Conservation (phyloP, 805 yeast genomes). For the Barnettozyma californica region DNA sequence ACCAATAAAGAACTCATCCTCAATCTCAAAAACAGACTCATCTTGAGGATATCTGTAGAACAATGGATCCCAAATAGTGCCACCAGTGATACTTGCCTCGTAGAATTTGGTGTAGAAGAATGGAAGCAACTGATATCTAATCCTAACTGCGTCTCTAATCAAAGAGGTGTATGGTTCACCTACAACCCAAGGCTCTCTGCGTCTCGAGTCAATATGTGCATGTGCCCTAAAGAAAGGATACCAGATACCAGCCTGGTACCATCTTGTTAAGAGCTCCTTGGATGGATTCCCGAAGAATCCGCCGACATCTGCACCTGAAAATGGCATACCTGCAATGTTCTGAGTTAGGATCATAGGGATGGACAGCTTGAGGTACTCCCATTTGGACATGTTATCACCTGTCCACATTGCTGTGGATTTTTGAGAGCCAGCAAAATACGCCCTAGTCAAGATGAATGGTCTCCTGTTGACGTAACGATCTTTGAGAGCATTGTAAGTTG, state of each 20-base stretch:
- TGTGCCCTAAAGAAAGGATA: slow-evolving; percentile 96
- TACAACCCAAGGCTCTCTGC: slow-evolving; percentile 89
- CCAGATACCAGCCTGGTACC: slow-evolving; percentile 96
- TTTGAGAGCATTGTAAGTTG: slow-evolving; percentile 64
- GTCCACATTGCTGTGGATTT: slow-evolving; percentile 94
- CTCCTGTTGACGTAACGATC: slow-evolving; percentile 50
- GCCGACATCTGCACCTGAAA: slow-evolving; percentile 94
- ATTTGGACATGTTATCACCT: slow-evolving; percentile 90
- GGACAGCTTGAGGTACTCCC: slow-evolving; percentile 80
- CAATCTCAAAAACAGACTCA: slow-evolving; percentile 49
- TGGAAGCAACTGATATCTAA: slow-evolving; percentile 77
- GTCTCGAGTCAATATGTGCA: slow-evolving; percentile 88
- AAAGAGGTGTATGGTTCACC: slow-evolving; percentile 66
- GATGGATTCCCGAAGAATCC: slow-evolving; percentile 93
- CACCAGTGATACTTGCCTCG: slow-evolving; percentile 52
- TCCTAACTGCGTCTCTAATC: slow-evolving; percentile 63
- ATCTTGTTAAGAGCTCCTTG: slow-evolving; percentile 73
- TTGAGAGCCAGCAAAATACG: slow-evolving; percentile 90
- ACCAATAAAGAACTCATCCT: slow-evolving; percentile 82
- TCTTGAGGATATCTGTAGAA: slow-evolving; percentile 50
- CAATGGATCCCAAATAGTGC: slow-evolving; percentile 69
- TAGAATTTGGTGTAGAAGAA: slow-evolving; percentile 75
- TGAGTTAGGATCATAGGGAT: slow-evolving; percentile 84
- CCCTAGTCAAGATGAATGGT: slow-evolving; percentile 83
- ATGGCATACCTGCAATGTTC: slow-evolving; percentile 82